Conservation (phyloP, 1,284 basidiomycete genomes). For the Ganoderma sp. region DNA sequence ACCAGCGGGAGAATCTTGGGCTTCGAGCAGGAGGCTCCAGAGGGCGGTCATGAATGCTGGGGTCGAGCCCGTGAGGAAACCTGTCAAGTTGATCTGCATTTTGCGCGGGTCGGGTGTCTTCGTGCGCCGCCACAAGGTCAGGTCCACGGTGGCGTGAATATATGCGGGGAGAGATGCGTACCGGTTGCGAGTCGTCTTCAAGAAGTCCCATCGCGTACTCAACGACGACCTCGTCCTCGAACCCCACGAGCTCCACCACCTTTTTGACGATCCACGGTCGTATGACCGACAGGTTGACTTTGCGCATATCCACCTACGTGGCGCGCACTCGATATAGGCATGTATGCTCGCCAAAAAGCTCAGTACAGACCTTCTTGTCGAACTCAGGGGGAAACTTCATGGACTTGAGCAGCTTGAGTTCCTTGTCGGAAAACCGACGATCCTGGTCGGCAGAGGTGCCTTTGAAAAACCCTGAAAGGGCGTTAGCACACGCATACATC, state of each 20-base stretch:
- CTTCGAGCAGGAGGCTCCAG: conserved; percentile 90
- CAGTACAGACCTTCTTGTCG: conserved; percentile 75
- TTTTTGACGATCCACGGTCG: conserved; percentile 94
- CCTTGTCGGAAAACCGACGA: conserved; percentile 94
- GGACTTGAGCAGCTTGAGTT: conserved; percentile 83
- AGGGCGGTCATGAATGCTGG: conserved; percentile 86
- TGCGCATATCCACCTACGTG: conserved; percentile 87
- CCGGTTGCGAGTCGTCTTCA: conserved; percentile 85
- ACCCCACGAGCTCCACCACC: conserved; percentile 86
- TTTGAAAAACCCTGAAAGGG: conserved; percentile 78
- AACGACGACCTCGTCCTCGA: conserved; percentile 97
- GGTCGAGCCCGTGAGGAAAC: conserved; percentile 87
- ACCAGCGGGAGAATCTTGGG: conserved; percentile 87
- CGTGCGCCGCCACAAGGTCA: not conserved
- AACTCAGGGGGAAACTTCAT: conserved; percentile 93
- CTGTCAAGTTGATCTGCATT: conserved; percentile 94
- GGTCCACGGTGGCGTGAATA: not conserved
- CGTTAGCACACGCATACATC: conserved; percentile 1
- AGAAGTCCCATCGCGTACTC: conserved; percentile 95
- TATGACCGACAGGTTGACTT: conserved; percentile 90
- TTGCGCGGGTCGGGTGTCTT: conserved; percentile 91
- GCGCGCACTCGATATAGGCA: not conserved
- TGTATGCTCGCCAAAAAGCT: no score
- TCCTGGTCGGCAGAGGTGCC: conserved; percentile 86
- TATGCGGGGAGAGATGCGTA: conserved; percentile 46